Base-by-base conservation (phyloP, 2,329 filamentous ascomycete species). In the Alternaria sp. region DNA sequence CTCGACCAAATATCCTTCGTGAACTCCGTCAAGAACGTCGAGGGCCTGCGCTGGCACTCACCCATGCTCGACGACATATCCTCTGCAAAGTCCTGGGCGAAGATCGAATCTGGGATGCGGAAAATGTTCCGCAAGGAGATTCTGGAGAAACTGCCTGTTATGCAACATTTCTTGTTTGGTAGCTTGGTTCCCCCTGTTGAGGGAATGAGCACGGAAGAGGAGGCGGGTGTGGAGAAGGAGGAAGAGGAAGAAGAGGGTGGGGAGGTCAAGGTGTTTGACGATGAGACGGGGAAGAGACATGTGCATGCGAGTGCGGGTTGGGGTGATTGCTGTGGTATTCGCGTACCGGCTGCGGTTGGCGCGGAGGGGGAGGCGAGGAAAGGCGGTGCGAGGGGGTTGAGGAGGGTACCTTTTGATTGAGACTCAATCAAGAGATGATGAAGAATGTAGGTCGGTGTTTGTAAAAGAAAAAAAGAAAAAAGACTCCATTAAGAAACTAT, bases 11-110 rank as follows among this genome's bases (percentile, higher is more conserved):
- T 99, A 25, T 87, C 87, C 55, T 99, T 97, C 81, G 95, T 99
- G 61, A 97, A 98, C 81, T 92, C 90, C 71, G 96, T 97, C 62
- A 99, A 99, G 84, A 97, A 93, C 1, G 94, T 97, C 61, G 93
- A 96, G 75, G 95, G 94, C 1, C 83, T 99, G 64, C 88, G 96
- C 47, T 99, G 96, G 96, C 96, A 99, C 75, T 94, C 91, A 68
- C 96, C 96, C 4, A 98, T 99, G 96, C 88, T 99, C 18, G 96
- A 99, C 77, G 96, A 99, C 78, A 99, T 99, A 68, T 96, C 92
- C 4, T 90, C 93, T 1, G 92, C 95, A 15, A 94, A 93, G 78
- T 92, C 86, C 43, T 99, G 96, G 96, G 83, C 81, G 68, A 99
- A 99, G 84, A 92, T 99, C 54, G 94, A 98, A 79, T 91, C 87